Base-by-base conservation (phyloP, 73 alveolate genomes). In the Symbiodinium pilosum region DNA sequence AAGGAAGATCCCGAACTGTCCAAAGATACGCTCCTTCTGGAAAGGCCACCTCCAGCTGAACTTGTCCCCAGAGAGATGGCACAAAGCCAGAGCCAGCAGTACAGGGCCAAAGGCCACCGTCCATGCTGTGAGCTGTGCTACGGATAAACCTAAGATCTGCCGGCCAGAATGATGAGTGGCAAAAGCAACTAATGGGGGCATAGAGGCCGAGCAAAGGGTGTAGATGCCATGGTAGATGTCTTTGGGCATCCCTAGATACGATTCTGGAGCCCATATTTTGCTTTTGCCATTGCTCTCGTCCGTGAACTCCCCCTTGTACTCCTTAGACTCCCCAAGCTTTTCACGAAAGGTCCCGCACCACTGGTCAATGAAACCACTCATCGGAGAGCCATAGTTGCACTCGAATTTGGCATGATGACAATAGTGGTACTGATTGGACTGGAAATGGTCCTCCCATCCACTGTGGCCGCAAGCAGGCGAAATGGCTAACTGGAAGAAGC, bases 351-450 rank as follows among this genome's bases (percentile, higher is more conserved):
- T 83, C 26, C 89, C 89, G 34, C 89, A 40, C 89, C 89, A 83
- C 59, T 42, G 52, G 59, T 83, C 89, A 30, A 73, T 73, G 38
- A 83, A 83, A 24, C 64, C 64, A 83, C 52, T 39, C 52, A 39
- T 42, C 59, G 89, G 64, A 12, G 89, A 40, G 59, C 89, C 89
- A 30, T 40, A 83, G 40, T 83, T 83, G 89, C 89, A 83, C 64
- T 42, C 59, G 52, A 42, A 40, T 40, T 83, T 40, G 32, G 64
- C 64, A 30, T 83, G 89, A 28, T 83, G 89, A 24, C 52, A 42
- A 41, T 83, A 83, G 89, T 83, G 89, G 64, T 83, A 83, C 64
- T 40, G 89, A 83, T 83, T 64, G 39, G 89, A 83, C 21, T 83
- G 89, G 40, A 39, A 83, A 24, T 83, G 52, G 34, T 83, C 89